Conservation (phyloP, 176 grass and related monocot species). For the Urochloa ruziziensis region DNA sequence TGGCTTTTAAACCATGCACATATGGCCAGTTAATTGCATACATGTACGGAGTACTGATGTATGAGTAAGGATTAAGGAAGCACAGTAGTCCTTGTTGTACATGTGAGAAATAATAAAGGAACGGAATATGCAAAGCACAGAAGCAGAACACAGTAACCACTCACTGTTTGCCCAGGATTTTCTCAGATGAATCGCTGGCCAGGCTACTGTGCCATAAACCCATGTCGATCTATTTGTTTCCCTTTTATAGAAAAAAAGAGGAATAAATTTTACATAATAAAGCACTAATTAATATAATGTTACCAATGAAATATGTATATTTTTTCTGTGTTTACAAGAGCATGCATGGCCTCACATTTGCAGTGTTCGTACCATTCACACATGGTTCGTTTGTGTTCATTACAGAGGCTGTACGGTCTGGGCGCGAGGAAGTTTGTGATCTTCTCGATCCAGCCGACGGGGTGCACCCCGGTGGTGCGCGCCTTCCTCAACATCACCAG, state of each 20-base stretch:
- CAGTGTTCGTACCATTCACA: no score
- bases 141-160: not conserved
- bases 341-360: not conserved
- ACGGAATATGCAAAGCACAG: not conserved
- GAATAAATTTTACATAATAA: no score
- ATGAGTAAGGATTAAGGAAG: not conserved
- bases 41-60: not conserved
- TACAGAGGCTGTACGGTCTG: slow-evolving; percentile 49
- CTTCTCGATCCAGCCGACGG: slow-evolving; percentile 65
- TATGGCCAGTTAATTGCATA: not conserved
- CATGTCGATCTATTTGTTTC: not conserved
- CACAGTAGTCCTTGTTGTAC: not conserved
- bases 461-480: slow-evolving; percentile 54
- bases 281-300: no score
- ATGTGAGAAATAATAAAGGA: not conserved
- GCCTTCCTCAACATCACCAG: slow-evolving; percentile 24
- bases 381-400: not conserved
- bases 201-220: not conserved
- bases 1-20: not conserved
- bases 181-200: not conserved
- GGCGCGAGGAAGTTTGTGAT: slow-evolving; percentile 65
- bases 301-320: not conserved
- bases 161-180: not conserved
- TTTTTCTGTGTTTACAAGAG: not conserved
- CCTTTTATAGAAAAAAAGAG: no score